phyloP scores from a whole-genome alignment of 2,329 filamentous ascomycete species.

The Botrytis elliptica region DNA sequence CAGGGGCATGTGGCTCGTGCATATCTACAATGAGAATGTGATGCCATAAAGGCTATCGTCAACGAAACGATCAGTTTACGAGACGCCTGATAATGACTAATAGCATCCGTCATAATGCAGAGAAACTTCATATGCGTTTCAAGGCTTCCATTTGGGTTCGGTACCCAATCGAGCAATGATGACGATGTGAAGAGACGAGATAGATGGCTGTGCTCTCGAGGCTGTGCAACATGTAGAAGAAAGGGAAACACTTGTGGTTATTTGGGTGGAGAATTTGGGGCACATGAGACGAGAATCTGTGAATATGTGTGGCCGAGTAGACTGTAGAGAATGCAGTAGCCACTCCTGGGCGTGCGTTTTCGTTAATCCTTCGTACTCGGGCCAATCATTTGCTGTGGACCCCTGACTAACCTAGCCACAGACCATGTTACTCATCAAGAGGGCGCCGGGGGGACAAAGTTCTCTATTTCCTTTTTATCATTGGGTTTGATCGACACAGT shows the following conservation, averaged over 20 bases:
- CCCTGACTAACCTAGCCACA: not conserved
- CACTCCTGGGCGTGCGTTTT: conserved; percentile 6
- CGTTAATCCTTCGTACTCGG: conserved; percentile 16
- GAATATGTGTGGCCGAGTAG: conserved; percentile 14
- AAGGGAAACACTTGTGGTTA: not conserved
- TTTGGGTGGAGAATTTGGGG: conserved; percentile 3
- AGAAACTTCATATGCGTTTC: not conserved
- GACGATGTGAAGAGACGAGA: not conserved
- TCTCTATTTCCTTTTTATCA: not conserved
- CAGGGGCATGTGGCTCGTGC: conserved; percentile 12
- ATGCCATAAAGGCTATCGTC: not conserved
- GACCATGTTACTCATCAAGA: conserved; percentile 10
- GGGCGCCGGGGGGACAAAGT: not conserved
- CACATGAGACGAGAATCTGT: not conserved
- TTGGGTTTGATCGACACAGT: not conserved
- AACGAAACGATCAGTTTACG: not conserved
- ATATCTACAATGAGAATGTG: not conserved
- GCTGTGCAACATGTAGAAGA: not conserved
- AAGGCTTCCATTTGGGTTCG: not conserved
- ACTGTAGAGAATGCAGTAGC: conserved; percentile 12
- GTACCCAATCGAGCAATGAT: not conserved
- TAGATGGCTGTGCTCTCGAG: conserved; percentile 17
- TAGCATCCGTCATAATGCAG: not conserved
- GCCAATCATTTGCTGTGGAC: conserved; percentile 5
- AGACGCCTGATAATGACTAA: not conserved